These are phyloP conservation scores for Acanthamoeba triangularis DNA, from an alignment of 208 protist species.

Conservation along the genomic window DNA sequence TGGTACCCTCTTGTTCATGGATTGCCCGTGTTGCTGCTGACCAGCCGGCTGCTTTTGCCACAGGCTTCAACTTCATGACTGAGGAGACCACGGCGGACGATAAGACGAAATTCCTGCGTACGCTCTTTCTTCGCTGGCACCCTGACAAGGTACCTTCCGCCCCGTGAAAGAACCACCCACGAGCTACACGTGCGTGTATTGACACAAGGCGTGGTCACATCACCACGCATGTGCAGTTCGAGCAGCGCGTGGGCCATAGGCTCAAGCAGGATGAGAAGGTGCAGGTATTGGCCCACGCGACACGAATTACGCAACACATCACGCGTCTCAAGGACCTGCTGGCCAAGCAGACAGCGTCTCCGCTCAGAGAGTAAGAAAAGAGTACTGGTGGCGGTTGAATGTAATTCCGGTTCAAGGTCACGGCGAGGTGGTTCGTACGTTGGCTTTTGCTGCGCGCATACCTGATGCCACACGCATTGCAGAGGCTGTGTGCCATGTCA, in stretches of 20 bases:
- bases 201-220: background rate
- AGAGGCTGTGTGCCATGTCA: background rate
- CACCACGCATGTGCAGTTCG: background rate
- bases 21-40: too few relatives aligned
- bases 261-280: conserved; percentile 4
- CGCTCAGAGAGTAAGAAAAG: too few relatives aligned
- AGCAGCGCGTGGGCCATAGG: background rate
- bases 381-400: too few relatives aligned
- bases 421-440: too few relatives aligned
- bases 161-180: background rate
- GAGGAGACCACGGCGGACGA: background rate
- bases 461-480: background rate
- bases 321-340: conserved; percentile 29
- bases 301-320: conserved; percentile 30
- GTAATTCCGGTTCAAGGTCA: too few relatives aligned
- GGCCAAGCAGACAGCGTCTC: background rate
- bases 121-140: conserved; percentile 38
- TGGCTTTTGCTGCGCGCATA: background rate
- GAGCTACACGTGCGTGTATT: background rate
- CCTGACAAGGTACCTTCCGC: conserved; percentile 18
- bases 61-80: background rate
- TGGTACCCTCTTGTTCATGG: too few relatives aligned
- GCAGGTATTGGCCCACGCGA: background rate
- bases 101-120: conserved; percentile 7
- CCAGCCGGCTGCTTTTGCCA: too few relatives aligned